Base-by-base conservation (phyloP, 139 green algal genomes). In the Spirogloea muscicola region DNA sequence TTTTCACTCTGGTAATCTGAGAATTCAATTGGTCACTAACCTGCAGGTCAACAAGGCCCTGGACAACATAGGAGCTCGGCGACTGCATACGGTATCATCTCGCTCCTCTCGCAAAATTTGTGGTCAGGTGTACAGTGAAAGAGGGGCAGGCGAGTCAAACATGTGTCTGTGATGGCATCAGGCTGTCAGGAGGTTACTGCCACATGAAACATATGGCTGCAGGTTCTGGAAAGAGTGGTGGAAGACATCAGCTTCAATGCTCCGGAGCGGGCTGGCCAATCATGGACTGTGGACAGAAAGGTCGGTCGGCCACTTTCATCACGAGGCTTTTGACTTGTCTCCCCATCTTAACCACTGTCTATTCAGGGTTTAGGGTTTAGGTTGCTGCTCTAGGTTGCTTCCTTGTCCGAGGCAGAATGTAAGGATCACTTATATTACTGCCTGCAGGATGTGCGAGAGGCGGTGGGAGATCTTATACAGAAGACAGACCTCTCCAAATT, bases 41-140 rank as follows among this genome's bases (percentile, higher is more conserved):
- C n/a, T 21, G 42, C 62, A 72, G 62, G 86, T 95, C 18, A 93
- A 94, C 81, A 79, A 74, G 4, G 81, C 61, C 25, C 71, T 96
- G 46, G 91, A 97, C 74, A 96, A 97, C 88, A 97, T 97, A 44
- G 93, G 92, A 9, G 93, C 93, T 3, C 81, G 93, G 33, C 85
- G 93, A 52, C 82, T 97, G 74, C 90, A 97, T 84, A 96, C 92
- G 7, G 85, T 98, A 42, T 10, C n/a, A n/a, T n/a, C n/a, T n/a
- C n/a, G n/a, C n/a, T n/a, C n/a, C n/a, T n/a, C n/a, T n/a, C n/a
- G n/a, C n/a, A n/a, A n/a, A n/a, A n/a, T n/a, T n/a, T n/a, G n/a
- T n/a, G n/a, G n/a, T n/a, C n/a, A n/a, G n/a, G n/a, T n/a, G n/a
- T n/a, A n/a, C n/a, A n/a, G n/a, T n/a, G n/a, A n/a, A n/a, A n/a